These are phyloP conservation scores for Steccherinum ochraceum DNA, from an alignment of 768 basidiomycete species.

Conservation along the genomic window DNA sequence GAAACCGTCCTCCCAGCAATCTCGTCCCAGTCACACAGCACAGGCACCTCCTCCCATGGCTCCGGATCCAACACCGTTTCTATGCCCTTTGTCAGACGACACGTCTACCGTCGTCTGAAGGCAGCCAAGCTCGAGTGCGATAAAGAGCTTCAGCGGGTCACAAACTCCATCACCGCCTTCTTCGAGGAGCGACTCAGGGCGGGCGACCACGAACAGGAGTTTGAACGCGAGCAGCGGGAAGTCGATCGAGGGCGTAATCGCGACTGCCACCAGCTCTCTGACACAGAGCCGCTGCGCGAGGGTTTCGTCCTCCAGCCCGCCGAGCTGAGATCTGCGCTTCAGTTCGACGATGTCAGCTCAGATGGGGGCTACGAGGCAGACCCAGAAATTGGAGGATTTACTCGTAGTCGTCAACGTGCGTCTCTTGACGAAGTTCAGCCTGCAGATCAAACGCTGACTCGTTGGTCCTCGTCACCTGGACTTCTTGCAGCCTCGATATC, in stretches of 20 bases:
- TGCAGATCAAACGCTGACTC: conserved; percentile 39
- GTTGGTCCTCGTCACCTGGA: conserved; percentile 48
- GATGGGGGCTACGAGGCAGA: conserved; percentile 85
- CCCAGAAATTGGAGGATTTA: conserved; percentile 41
- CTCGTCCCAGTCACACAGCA: conserved; percentile 33
- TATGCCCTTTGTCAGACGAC: conserved; percentile 88
- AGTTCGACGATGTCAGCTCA: conserved; percentile 67
- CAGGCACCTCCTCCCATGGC: conserved; percentile 27
- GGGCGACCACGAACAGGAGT: conserved; percentile 57
- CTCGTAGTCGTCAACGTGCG: conserved; percentile 74
- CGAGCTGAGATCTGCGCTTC: conserved; percentile 50
- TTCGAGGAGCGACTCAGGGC: conserved; percentile 88
- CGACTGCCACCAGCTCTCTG: conserved; percentile 40
- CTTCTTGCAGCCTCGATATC: conserved; percentile 61
- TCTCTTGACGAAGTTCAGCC: conserved; percentile 36
- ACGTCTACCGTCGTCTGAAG: conserved; percentile 89
- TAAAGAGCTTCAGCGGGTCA: conserved; percentile 90
- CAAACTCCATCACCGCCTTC: conserved; percentile 89
- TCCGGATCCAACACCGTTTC: conserved; percentile 73
- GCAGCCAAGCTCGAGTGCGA: conserved; percentile 96
- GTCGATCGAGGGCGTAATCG: conserved; percentile 36
- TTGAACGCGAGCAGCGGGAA: conserved; percentile 54
- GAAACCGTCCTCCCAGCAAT: conserved; percentile 53
- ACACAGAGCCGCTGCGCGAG: conserved; percentile 42
- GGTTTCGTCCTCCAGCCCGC: conserved; percentile 52